Evolutionary conservation across 371 early-diverging fungal genomes (phyloP), one percentile per base, ranked within the genome.

Genomic region (Mortierella sp.): DNA sequence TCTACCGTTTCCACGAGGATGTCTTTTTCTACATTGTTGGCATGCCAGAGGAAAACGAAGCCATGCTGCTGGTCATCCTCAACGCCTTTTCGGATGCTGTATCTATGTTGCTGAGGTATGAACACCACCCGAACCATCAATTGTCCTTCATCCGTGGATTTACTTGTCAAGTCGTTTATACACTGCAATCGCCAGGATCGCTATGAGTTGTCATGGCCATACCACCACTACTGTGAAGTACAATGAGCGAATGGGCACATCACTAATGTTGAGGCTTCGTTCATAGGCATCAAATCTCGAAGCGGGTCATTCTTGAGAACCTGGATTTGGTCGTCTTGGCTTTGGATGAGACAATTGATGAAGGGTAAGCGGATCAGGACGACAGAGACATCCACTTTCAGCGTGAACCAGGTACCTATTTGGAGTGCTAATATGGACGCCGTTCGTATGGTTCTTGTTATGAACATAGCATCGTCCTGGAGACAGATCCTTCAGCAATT

Each of bases 311-410:
- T 16, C 81, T 96, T 67, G 97, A 97, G 79, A 91, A 94, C 81
- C 83, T 94, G 57, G 98, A 98, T 81, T 80, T 94, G 47, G 93
- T 95, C 1, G 90, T 94, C 31, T 86, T 98, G 39, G 94, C 94
- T 13, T 78, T 98, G 58, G 98, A 98, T 81, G 98, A 98, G 77
- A 91, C 93, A 34, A 92, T 98, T 25, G 98, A 98, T 80, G 95
- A 94, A 66, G 98, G 98, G 94, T 94, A 84, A 78, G 79, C 57
- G n/a, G 50, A 28, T 43, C 16, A 5, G 5, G 16, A 19, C 4
- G 44, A 16, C n/a, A n/a, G n/a, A n/a, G n/a, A n/a, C n/a, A n/a
- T n/a, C n/a, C n/a, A n/a, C n/a, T n/a, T n/a, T n/a, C n/a, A n/a
- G n/a, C n/a, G n/a, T n/a, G n/a, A n/a, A n/a, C n/a, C 43, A 17